Base-by-base conservation (phyloP, 371 early-diverging fungal genomes). In the Dichotomocladium elegans region DNA sequence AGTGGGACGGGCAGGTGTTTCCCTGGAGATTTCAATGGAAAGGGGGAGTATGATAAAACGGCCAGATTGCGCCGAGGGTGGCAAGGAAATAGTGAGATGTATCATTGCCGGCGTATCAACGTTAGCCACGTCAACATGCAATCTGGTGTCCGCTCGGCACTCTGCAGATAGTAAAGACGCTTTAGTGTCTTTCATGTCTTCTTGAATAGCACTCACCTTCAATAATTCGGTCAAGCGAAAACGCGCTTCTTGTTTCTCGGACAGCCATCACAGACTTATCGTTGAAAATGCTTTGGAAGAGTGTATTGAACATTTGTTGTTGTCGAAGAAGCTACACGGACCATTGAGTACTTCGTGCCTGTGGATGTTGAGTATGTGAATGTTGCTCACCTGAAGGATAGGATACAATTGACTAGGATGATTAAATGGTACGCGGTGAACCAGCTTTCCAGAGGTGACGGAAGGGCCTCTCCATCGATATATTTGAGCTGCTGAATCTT, bases 261-360 rank as follows among this genome's bases (percentile, higher is more conserved):
- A 12, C 31, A 14, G 27, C 41, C 3, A 46, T 31, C 0, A 30
- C 51, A 2, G 64, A 50, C 19, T 58, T 54, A 47, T 40, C 33
- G 26, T 75, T 70, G 43, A 82, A 80, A 17, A 80, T 71, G 43
- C 77, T 77, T 47, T 67, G 69, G 48, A 80, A 80, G 0, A 82
- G 51, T 3, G 68, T 63, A 44, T 82, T 82, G 58, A 79, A 82
- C 60, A 74, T 68, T 46, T 77, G 56, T 55, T 82, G 83, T 45
- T 79, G 79, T n/a, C 83, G 74, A 57, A 74, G 57, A 37, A 59
- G 61, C 62, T 66, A 26, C 15, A 47, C n/a, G n/a, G n/a, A n/a
- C n/a, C n/a, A n/a, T n/a, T n/a, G n/a, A n/a, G n/a, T n/a, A n/a
- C n/a, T n/a, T n/a, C n/a, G n/a, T n/a, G n/a, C n/a, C n/a, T n/a